These are phyloP conservation scores for Eutypella sp. DNA, from an alignment of 2,329 filamentous ascomycete species.

Conservation along the genomic window DNA sequence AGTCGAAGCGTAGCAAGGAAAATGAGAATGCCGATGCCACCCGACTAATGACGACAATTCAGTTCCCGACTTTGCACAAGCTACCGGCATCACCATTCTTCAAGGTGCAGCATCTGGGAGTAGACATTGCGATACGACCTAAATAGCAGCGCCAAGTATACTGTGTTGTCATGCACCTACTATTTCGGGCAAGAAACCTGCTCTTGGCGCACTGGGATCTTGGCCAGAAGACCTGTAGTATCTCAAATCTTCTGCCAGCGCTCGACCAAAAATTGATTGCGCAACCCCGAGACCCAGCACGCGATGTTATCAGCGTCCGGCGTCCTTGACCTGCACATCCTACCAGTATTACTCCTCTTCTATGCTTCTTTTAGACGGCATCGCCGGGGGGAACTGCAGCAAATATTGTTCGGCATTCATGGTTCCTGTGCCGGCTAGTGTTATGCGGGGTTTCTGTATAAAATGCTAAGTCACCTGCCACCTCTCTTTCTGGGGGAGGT, in stretches of 20 bases:
- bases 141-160: too few species aligned
- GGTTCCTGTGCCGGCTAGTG: not conserved
- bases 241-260: not conserved
- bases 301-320: not conserved
- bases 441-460: not conserved
- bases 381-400: not conserved
- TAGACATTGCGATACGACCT: too few species aligned
- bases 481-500: not conserved
- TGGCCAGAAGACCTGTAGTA: not conserved
- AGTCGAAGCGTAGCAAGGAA: too few species aligned
- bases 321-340: not conserved
- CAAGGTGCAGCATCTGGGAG: too few species aligned
- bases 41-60: too few species aligned
- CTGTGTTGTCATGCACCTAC: too few species aligned
- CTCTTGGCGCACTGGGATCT: too few species aligned
- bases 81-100: too few species aligned
- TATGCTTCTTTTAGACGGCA: not conserved
- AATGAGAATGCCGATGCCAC: too few species aligned
- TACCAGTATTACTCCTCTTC: not conserved
- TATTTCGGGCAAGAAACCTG: too few species aligned
- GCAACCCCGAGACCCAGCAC: not conserved
- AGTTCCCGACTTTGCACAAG: too few species aligned
- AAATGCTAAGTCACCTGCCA: not conserved
- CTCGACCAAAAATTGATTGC: not conserved
- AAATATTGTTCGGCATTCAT: not conserved